Conservation (phyloP, 2,329 filamentous ascomycete species). For the Teratosphaeria pseudoeucalypti region DNA sequence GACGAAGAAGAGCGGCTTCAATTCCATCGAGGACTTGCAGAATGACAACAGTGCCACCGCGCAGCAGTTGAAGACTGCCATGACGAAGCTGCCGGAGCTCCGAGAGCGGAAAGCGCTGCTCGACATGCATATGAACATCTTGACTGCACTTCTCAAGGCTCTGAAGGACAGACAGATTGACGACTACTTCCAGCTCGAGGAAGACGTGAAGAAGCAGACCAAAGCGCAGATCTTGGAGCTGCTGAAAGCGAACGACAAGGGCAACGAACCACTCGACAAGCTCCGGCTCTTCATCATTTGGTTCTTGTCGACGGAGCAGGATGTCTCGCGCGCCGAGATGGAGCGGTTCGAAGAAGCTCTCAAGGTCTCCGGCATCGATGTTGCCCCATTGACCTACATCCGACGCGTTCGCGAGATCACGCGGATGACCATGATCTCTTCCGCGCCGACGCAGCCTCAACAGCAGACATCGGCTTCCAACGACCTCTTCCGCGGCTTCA, state of each 20-base stretch:
- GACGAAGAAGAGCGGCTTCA: slow-evolving; percentile 88
- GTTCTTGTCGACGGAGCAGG: slow-evolving; percentile 87
- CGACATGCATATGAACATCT: slow-evolving; percentile 99
- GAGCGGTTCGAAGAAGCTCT: slow-evolving; percentile 78
- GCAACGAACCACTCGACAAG: slow-evolving; percentile 77
- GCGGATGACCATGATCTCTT: slow-evolving; percentile 95
- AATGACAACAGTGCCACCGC: slow-evolving; percentile 82
- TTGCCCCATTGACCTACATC: slow-evolving; percentile 71
- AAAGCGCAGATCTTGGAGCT: slow-evolving; percentile 82
- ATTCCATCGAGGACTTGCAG: slow-evolving; percentile 83
- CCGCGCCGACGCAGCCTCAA: slow-evolving; percentile 51
- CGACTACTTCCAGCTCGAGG: slow-evolving; percentile 91
- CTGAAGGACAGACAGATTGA: slow-evolving; percentile 94
- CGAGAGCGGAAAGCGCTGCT: slow-evolving; percentile 84
- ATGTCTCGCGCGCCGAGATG: slow-evolving; percentile 72
- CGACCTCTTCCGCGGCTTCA: slow-evolving; percentile 88
- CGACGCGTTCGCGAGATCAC: slow-evolving; percentile 87
- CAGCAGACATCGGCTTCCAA: slow-evolving; percentile 51
- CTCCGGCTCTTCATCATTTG: slow-evolving; percentile 92
- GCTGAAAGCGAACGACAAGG: slow-evolving; percentile 71
- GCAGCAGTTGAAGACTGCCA: slow-evolving; percentile 89
- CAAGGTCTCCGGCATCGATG: slow-evolving; percentile 63
- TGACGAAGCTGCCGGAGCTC: slow-evolving; percentile 83
- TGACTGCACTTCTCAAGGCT: slow-evolving; percentile 66
- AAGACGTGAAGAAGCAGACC: slow-evolving; percentile 82